Evolutionary conservation across 192 early-diverging fungal species (phyloP).

Genomic region (Umbelopsis sp.): DNA sequence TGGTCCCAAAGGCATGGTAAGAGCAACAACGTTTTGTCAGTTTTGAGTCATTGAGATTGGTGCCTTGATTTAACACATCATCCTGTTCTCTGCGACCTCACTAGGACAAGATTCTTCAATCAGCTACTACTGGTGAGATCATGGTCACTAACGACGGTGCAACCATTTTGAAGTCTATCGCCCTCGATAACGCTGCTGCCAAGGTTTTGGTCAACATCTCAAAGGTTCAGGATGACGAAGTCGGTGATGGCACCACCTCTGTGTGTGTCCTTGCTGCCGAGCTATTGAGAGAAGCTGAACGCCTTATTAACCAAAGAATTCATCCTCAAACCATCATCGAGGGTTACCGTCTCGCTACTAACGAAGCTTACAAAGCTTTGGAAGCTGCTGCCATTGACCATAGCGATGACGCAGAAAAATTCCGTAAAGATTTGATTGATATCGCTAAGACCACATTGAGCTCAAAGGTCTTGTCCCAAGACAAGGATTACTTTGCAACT

Average conservation of each 20-base stretch:
- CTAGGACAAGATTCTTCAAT: slow-evolving; percentile 98
- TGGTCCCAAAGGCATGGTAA: slow-evolving; percentile 98
- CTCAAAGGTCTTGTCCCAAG: slow-evolving; percentile 94
- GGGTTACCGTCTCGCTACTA: slow-evolving; percentile 89
- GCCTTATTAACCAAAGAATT: slow-evolving; percentile 90
- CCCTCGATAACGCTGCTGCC: slow-evolving; percentile 97
- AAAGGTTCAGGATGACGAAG: slow-evolving; percentile 99
- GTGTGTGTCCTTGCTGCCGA: slow-evolving; percentile 98
- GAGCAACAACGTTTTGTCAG: background rate
- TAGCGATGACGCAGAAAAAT: slow-evolving; percentile 67
- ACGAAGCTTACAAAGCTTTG: slow-evolving; percentile 82
- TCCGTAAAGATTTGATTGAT: slow-evolving; percentile 91
- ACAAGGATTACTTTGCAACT: slow-evolving; percentile 96
- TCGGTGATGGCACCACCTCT: slow-evolving; percentile 99
- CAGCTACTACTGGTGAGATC: slow-evolving; percentile 79
- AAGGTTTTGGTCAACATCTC: slow-evolving; percentile 98
- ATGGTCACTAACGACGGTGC: slow-evolving; percentile 99
- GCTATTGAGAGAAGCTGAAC: slow-evolving; percentile 91
- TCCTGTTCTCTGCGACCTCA: slow-evolving; percentile 6
- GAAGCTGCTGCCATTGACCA: slow-evolving; percentile 81
- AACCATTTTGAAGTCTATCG: slow-evolving; percentile 98
- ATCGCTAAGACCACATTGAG: slow-evolving; percentile 97
- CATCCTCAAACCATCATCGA: slow-evolving; percentile 98
- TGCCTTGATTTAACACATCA: background rate
- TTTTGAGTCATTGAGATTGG: background rate